These are phyloP conservation scores for Xanthoparmelia taractica DNA, from an alignment of 495 filamentous ascomycete species.

Conservation along the genomic window DNA sequence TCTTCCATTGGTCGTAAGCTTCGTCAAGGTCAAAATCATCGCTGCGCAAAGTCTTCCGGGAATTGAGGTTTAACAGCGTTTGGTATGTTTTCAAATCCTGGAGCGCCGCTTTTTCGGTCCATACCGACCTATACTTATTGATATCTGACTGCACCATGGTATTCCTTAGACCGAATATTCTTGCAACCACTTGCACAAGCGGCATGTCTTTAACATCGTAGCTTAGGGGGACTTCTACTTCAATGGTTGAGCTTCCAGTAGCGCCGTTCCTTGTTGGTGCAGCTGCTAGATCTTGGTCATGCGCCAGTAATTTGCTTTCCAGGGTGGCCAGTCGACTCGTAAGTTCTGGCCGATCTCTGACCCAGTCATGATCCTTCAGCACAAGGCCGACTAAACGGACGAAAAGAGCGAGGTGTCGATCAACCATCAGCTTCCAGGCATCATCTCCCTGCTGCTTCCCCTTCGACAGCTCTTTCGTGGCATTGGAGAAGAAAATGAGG, in stretches of 20 bases:
- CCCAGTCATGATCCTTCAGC: constrained; percentile 72
- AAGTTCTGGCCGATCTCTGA: constrained; percentile 73
- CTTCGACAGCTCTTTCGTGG: constrained; percentile 77
- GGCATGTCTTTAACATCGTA: constrained; percentile 97
- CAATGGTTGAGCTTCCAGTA: constrained; percentile 54
- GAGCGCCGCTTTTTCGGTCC: constrained; percentile 88
- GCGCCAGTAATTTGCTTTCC: constrained; percentile 88
- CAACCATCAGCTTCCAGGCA: constrained; percentile 85
- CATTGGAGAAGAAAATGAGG: constrained; percentile 83
- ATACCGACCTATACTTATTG: constrained; percentile 64
- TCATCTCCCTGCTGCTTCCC: constrained; percentile 78
- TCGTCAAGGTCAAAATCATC: constrained; percentile 91
- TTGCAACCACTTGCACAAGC: constrained; percentile 76
- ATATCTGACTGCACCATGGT: constrained; percentile 78
- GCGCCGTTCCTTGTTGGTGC: constrained; percentile 47
- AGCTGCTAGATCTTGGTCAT: constrained; percentile 79
- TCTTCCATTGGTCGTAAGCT: constrained; percentile 84
- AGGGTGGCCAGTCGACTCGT: constrained; percentile 67
- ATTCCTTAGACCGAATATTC: constrained; percentile 70
- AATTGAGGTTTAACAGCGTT: constrained; percentile 72
- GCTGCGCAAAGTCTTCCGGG: constrained; percentile 64
- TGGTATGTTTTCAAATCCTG: constrained; percentile 91
- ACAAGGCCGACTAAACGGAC: constrained; percentile 76
- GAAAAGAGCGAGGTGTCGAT: constrained; percentile 91
- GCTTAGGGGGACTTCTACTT: constrained; percentile 71